A percentile compares a stretch with the other conserved stretches of the same genome.
Evolutionary conservation across 257 asterid species (phyloP).

Genomic region (Ballota nigra): DNA sequence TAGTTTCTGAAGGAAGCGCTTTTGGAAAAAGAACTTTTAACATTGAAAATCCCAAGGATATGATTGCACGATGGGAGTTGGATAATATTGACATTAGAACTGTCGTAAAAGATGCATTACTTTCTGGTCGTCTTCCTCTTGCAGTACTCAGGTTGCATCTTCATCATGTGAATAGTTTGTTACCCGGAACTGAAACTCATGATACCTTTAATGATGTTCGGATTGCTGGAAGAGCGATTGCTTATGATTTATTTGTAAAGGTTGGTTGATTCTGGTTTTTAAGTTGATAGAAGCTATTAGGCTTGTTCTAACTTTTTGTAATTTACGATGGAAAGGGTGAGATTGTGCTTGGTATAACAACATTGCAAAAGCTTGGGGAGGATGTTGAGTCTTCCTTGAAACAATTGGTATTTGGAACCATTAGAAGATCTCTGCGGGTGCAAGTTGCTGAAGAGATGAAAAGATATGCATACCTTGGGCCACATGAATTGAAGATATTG

Average conservation of each 20-base stretch:
- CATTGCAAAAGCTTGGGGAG: slow-evolving; percentile 97
- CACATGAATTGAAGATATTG: slow-evolving; percentile 73
- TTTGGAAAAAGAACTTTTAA: slow-evolving; percentile 38
- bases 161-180: slow-evolving; percentile 53
- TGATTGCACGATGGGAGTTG: slow-evolving; percentile 94
- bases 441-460: slow-evolving; percentile 81
- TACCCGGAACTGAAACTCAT: slow-evolving; percentile 53
- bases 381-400: slow-evolving; percentile 77
- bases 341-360: slow-evolving; percentile 78
- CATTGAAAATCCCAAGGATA: slow-evolving; percentile 79
- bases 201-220: slow-evolving; percentile 89
- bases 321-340: slow-evolving; percentile 64
- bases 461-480: slow-evolving; percentile 62
- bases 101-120: slow-evolving; percentile 88
- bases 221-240: slow-evolving; percentile 78
- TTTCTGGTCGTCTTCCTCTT: slow-evolving; percentile 92
- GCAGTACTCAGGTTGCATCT: slow-evolving; percentile 96
- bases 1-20: slow-evolving; percentile 54
- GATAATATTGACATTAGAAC: slow-evolving; percentile 73
- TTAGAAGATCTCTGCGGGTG: slow-evolving; percentile 80
- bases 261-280: slow-evolving; percentile 44
- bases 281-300: slow-evolving; percentile 1
- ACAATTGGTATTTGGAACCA: slow-evolving; percentile 82
- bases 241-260: slow-evolving; percentile 87
- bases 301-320: slow-evolving; percentile 28